Evolutionary conservation across 129 eudicot species (phyloP), one percentile per base, ranked within the genome.

Genomic region (Lactuca sativa): DNA sequence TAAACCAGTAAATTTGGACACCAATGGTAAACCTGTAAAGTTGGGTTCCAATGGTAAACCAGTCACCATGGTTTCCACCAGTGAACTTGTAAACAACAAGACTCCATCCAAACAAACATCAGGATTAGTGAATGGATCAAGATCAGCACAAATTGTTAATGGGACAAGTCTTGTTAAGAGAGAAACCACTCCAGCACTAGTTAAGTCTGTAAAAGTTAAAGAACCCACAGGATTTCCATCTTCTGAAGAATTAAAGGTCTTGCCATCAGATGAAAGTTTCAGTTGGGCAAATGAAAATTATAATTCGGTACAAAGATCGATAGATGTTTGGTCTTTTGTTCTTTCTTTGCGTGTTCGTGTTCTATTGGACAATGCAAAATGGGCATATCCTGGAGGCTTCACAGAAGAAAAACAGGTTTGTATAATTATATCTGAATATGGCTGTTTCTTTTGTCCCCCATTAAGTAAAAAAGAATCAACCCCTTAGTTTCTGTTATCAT

Each of bases 221-320:
- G 80, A 74, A 67, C 37, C 77, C 63, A 69, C 78, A 3, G 90
- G 82, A 18, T 87, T 95, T 61, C 97, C 83, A 7, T 85, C 89
- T 31, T 49, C 82, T 55, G 96, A 95, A 43, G 87, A 83, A 66
- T 80, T 79, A 8, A 90, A 77, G 78, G 84, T 87, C 71, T 77
- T 90, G 65, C 96, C 99, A 47, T 82, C 90, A 0, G 95, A 90
- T 85, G 93, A 83, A 78, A 85, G 85, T 62, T 95, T 90, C 79
- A 87, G 95, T 49, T 90, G 99, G 97, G 96, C 99, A 12, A 87
- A 80, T 65, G 97, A 95, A 51, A 87, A 90, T 77, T 95, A 90
- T 76, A 87, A 87, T 63, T 85, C 93, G n/a, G 59, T 78, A 36
- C 95, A 90, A 70, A 87, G 99, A 83, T 83, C 80, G 54, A 84